Evolutionary conservation across 2,329 filamentous ascomycete species (phyloP).

Genomic region (Aureobasidium sp.): DNA sequence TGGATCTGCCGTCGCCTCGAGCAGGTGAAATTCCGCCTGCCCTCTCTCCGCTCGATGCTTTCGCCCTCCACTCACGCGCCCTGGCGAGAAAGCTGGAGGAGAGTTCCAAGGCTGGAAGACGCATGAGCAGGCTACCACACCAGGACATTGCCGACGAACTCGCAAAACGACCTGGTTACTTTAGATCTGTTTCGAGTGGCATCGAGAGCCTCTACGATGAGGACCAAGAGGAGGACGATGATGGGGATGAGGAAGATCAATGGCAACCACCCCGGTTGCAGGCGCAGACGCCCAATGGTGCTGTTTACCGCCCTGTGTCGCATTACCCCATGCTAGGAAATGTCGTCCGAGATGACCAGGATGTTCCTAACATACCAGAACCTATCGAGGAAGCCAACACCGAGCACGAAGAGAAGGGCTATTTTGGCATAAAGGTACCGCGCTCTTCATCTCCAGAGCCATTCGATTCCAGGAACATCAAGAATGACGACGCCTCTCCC

Average conservation of each 20-base stretch:
- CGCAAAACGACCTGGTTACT: conserved; percentile 68
- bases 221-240: conserved; percentile 24
- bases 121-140: conserved; percentile 79
- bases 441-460: conserved; percentile 37
- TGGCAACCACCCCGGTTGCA: not conserved
- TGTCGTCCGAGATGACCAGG: not conserved
- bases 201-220: conserved; percentile 42
- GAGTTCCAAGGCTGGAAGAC: conserved; percentile 57
- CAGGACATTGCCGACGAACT: conserved; percentile 76
- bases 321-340: conserved; percentile 25
- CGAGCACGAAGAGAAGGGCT: conserved; percentile 21
- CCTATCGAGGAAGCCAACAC: not conserved
- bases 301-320: conserved; percentile 25
- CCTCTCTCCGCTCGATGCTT: conserved; percentile 88
- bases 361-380: not conserved
- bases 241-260: conserved; percentile 26
- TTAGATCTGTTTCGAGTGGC: conserved; percentile 58
- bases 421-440: conserved; percentile 35
- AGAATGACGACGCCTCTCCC: conserved; percentile 35
- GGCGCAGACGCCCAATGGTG: conserved; percentile 20
- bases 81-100: conserved; percentile 83
- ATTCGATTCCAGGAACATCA: conserved; percentile 31
- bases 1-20: conserved; percentile 39
- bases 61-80: conserved; percentile 82
- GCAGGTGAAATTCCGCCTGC: conserved; percentile 66